phyloP scores from a whole-genome alignment of 768 basidiomycete species.

The Trametes elegans region DNA sequence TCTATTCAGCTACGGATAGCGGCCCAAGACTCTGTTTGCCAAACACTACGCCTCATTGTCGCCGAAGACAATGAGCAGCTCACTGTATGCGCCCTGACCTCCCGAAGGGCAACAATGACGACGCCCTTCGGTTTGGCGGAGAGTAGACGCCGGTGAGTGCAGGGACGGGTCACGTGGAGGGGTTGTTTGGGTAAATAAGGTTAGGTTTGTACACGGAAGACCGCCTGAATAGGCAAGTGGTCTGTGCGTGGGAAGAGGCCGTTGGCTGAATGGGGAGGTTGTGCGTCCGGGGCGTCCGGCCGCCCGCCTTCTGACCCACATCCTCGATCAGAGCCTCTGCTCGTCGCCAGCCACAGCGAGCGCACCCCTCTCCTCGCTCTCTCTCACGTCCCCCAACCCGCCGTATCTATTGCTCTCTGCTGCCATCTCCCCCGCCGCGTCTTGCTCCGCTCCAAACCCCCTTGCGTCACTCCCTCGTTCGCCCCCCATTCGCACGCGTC shows the following conservation, averaged over 20 bases:
- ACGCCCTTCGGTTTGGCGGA: conserved; percentile 14
- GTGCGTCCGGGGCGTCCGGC: conserved; percentile 34
- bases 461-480: conserved; percentile 15
- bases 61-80: conserved; percentile 5
- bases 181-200: conserved; percentile 31
- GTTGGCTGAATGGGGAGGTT: conserved; percentile 36
- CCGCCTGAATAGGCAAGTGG: conserved; percentile 27
- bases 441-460: conserved; percentile 19
- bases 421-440: conserved; percentile 24
- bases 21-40: neutral
- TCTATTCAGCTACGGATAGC: neutral
- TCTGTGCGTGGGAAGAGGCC: conserved; percentile 42
- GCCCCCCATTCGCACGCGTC: conserved; percentile 41
- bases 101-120: conserved; percentile 22
- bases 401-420: conserved; percentile 28
- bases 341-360: conserved; percentile 46
- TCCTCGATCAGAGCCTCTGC: conserved; percentile 42
- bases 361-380: conserved; percentile 40
- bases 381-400: conserved; percentile 37
- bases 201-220: conserved; percentile 27
- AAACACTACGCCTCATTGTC: neutral
- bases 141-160: conserved; percentile 13
- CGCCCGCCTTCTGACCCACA: conserved; percentile 32
- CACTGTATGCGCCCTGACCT: conserved; percentile 13
- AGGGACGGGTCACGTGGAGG: conserved; percentile 29